phyloP scores from a whole-genome alignment of 2,329 filamentous ascomycete species.

The Nigrospora oryzae region DNA sequence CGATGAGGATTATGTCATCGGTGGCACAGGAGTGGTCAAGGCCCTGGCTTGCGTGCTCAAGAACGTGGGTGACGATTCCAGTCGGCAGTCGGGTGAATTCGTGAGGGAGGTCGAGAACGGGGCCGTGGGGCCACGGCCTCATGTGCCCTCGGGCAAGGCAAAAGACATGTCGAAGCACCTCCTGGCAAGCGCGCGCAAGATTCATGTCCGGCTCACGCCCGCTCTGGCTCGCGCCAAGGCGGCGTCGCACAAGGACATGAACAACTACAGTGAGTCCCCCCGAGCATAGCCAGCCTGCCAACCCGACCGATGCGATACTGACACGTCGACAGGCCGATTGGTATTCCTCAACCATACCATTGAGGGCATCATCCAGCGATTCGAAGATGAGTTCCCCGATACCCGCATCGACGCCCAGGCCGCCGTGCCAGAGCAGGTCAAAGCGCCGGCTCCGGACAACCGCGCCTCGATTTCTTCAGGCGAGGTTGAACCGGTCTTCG shows the following conservation, averaged over 20 bases:
- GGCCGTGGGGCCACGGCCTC: constrained; percentile 31
- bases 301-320: no score
- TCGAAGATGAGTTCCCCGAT: constrained; percentile 94
- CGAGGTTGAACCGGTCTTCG: constrained; percentile 26
- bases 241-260: constrained; percentile 58
- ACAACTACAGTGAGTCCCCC: constrained; percentile 60
- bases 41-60: constrained; percentile 84
- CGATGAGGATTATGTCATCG: constrained; percentile 92
- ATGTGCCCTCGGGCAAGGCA: constrained; percentile 51
- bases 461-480: constrained; percentile 19
- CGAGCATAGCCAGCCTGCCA: not conserved
- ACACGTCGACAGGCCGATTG: constrained; percentile 46
- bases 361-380: constrained; percentile 84
- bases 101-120: constrained; percentile 44
- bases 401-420: constrained; percentile 44
- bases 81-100: constrained; percentile 43
- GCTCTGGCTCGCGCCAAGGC: constrained; percentile 69
- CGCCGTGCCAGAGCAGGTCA: constrained; percentile 13
- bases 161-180: constrained; percentile 92
- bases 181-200: constrained; percentile 80
- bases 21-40: constrained; percentile 90
- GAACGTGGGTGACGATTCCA: constrained; percentile 62
- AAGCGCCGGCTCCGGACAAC: constrained; percentile 12
- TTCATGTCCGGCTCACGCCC: constrained; percentile 72
- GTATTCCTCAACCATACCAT: constrained; percentile 84